phyloP scores from a whole-genome alignment of 2,329 filamentous ascomycete genomes.

The Alternaria conjuncta region DNA sequence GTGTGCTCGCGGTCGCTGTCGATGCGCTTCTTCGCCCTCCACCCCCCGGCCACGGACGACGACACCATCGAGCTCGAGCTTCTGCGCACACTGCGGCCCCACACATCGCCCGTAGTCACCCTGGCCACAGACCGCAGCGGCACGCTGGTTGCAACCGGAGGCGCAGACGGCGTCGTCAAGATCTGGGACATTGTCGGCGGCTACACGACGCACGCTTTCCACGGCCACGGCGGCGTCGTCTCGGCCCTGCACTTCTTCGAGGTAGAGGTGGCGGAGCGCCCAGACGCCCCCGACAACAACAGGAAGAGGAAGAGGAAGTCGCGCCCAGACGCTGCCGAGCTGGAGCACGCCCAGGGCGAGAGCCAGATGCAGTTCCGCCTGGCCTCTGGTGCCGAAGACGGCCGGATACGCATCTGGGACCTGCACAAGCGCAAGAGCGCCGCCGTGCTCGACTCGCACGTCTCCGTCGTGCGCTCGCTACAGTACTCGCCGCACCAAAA shows the following conservation, averaged over 20 bases:
- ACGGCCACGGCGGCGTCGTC: constrained; percentile 88
- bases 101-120: constrained; percentile 87
- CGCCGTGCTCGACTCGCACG: constrained; percentile 85
- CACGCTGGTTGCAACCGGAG: constrained; percentile 89
- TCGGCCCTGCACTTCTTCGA: constrained; percentile 94
- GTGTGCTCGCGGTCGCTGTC: constrained; percentile 94
- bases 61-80: constrained; percentile 68
- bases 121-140: constrained; percentile 84
- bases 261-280: constrained; percentile 59
- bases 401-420: constrained; percentile 91
- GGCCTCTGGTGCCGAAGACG: constrained; percentile 91
- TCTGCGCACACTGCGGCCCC: constrained; percentile 83
- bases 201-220: constrained; percentile 93
- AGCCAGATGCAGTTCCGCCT: constrained; percentile 72
- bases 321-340: constrained; percentile 52
- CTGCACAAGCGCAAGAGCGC: constrained; percentile 80
- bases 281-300: constrained; percentile 49
- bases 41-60: constrained; percentile 61
- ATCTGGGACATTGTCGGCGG: constrained; percentile 94
- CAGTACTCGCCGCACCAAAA: constrained; percentile 80
- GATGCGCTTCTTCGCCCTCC: constrained; percentile 87
- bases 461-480: constrained; percentile 88
- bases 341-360: constrained; percentile 53
- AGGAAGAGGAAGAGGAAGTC: constrained; percentile 51
- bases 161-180: constrained; percentile 91